Conservation (phyloP, 2,329 filamentous ascomycete species). For the Trichoderma semiorbis region DNA sequence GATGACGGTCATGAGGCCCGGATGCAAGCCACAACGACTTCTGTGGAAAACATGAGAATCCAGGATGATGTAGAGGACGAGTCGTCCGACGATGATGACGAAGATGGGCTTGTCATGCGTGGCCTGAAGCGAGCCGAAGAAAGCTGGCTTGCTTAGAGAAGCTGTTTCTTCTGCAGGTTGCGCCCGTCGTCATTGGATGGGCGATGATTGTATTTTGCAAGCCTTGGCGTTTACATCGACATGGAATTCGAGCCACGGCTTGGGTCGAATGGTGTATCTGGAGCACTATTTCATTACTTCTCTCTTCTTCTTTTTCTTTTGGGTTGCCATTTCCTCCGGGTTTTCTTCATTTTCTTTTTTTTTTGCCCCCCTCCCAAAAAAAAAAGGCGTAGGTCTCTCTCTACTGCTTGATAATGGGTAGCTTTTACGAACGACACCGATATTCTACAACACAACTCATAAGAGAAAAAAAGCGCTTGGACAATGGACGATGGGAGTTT, state of each 20-base stretch:
- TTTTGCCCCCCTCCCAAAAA: neutral
- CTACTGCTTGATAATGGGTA: constrained; percentile 3
- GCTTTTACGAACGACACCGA: neutral
- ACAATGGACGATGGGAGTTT: neutral
- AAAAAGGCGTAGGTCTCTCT: neutral
- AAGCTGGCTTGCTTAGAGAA: constrained; percentile 53
- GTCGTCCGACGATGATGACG: constrained; percentile 49
- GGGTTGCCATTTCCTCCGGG: neutral
- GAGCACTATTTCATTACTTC: neutral
- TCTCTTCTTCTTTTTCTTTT: neutral
- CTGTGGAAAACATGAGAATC: constrained; percentile 39
- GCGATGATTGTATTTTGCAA: constrained; percentile 10
- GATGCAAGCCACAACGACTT: constrained; percentile 33
- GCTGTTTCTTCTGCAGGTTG: neutral
- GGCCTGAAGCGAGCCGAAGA: constrained; percentile 56
- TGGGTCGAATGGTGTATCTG: constrained; percentile 6
- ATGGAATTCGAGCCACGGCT: neutral
- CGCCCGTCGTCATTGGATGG: neutral
- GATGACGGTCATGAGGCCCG: constrained; percentile 39
- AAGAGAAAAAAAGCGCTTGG: neutral
- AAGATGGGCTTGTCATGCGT: constrained; percentile 57
- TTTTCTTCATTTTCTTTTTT: neutral
- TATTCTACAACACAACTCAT: neutral
- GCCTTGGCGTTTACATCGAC: constrained; percentile 4
- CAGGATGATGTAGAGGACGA: constrained; percentile 39